A percentile compares a stretch with the other conserved stretches of the same genome.
phyloP scores from a whole-genome alignment of 805 yeast species.

The Yamadazyma akitaensis region DNA sequence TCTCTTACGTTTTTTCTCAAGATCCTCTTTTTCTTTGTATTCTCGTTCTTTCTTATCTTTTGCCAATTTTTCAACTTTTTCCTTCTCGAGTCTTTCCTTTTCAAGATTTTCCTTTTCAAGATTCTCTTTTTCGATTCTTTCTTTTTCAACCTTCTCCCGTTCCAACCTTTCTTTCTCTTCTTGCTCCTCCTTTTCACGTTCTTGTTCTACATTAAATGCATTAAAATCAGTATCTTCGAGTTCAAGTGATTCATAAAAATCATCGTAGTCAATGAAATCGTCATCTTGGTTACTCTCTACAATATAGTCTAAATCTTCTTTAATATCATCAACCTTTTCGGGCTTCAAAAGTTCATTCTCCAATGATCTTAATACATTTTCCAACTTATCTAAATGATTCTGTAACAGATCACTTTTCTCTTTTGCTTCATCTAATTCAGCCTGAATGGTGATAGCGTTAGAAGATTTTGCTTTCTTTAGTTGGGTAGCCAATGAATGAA shows the following conservation, averaged over 20 bases:
- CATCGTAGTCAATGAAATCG: conserved; percentile 91
- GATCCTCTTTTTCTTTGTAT: conserved; percentile 1
- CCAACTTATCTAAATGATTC: conserved; percentile 76
- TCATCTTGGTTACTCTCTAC: conserved; percentile 92
- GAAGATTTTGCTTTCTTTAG: conserved; percentile 50
- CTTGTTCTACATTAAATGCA: conserved; percentile 18
- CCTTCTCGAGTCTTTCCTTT: conserved; percentile 5
- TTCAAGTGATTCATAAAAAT: conserved; percentile 82
- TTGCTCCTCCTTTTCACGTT: conserved; percentile 11
- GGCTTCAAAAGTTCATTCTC: conserved; percentile 80
- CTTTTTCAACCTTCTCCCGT: conserved; percentile 3
- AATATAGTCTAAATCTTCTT: conserved; percentile 89
- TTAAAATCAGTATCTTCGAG: conserved; percentile 37
- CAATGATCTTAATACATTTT: conserved; percentile 67
- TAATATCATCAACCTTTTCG: conserved; percentile 68
- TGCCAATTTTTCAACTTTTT: conserved; percentile 3
- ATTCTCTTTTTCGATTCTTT: conserved; percentile 7
- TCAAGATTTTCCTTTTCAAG: conserved; percentile 15
- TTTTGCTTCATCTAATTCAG: conserved; percentile 59
- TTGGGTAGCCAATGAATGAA: conserved; percentile 30
- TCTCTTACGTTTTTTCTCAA: conserved; percentile 6
- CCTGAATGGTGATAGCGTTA: conserved; percentile 43
- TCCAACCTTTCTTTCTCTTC: neutral
- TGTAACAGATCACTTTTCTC: conserved; percentile 68
- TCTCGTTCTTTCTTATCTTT: conserved; percentile 7